A percentile compares a stretch with the other conserved stretches of the same genome.
Conservation (phyloP, 2,329 filamentous ascomycete genomes). For the Chlorencoelia australis region DNA sequence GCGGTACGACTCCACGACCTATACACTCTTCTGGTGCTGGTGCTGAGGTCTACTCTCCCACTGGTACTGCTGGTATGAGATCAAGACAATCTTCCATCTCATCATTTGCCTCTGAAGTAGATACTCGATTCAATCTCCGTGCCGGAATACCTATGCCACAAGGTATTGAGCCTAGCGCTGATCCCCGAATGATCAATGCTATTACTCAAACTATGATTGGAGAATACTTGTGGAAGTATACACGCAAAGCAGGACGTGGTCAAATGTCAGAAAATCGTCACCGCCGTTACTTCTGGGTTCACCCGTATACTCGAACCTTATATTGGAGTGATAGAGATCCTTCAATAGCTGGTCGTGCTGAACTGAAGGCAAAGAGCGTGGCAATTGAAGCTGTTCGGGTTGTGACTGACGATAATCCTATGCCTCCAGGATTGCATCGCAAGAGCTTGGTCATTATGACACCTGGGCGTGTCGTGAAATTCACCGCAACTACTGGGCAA, state of each 20-base stretch:
- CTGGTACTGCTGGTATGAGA: conserved; percentile 28
- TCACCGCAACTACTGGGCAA: conserved; percentile 88
- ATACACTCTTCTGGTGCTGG: conserved; percentile 39
- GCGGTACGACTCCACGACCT: conserved; percentile 47
- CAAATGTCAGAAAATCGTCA: conserved; percentile 86
- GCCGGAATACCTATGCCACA: conserved; percentile 42
- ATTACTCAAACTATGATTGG: conserved; percentile 99
- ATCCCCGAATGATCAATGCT: conserved; percentile 97
- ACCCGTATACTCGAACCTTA: conserved; percentile 89
- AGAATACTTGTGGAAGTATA: conserved; percentile 98
- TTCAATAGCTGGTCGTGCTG: conserved; percentile 61
- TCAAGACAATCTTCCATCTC: conserved; percentile 79
- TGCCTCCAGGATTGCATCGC: conserved; percentile 85
- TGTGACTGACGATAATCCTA: conserved; percentile 87
- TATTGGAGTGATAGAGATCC: conserved; percentile 96
- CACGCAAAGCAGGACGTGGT: conserved; percentile 80
- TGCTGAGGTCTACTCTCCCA: conserved; percentile 39
- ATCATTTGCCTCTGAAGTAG: conserved; percentile 90
- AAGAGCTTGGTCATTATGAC: conserved; percentile 89
- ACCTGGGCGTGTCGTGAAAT: conserved; percentile 80
- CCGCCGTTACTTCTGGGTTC: conserved; percentile 96
- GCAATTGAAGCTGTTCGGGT: conserved; percentile 84
- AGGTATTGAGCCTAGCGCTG: conserved; percentile 63
- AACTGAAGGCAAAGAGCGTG: conserved; percentile 78
- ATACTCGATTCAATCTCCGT: conserved; percentile 77